Evolutionary conservation across 805 yeast species (phyloP), one percentile per base, ranked within the genome.

Genomic region (Lipomyces spencermartinsiae): DNA sequence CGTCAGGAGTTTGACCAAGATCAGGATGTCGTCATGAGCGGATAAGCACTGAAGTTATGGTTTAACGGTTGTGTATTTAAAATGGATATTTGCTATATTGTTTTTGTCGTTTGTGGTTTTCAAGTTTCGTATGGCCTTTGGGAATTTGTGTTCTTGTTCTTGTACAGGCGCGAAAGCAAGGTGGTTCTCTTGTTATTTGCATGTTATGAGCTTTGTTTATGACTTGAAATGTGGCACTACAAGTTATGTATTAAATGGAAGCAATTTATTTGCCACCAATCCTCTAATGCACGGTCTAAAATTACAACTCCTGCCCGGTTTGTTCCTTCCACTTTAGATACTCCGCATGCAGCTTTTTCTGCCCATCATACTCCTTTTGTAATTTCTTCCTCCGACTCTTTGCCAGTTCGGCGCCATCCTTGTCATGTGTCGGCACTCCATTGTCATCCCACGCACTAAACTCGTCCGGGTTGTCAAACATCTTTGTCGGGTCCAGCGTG

Each of bases 321-420:
- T 54, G 10, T 16, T 19, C 34, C 31, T 58, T 61, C 64, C 63
- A 71, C 34, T 64, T 59, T 46, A 67, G 58, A 66, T 86, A 92
- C 75, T 90, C 92, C 35, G 88, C 87, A 77, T 93, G 87, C 49
- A 93, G 83, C 82, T 93, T 93, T 76, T 88, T 88, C 78, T 95
- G 99, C 59, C 84, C 88, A 64, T 89, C 92, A 78, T 86, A 87
- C 75, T 84, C 89, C 80, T 95, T 95, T 70, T 82, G 79, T 73
- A 95, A 82, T 80, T 94, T 94, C 85, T 95, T 95, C 68, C 83
- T 82, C 81, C 89, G 87, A 77, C 97, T 91, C 82, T 95, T 95
- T 54, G 95, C 85, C 5, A 95, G 84, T 71, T 90, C 95, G 73
- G 87, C 92, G 12, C 98, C 98, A 9, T 86, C 86, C 43, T 81